Percentiles rank a stretch among this genome's conserved stretches.
These are phyloP conservation scores for Syzygium grande DNA, from an alignment of 345 rosid genomes.

Conservation along the genomic window DNA sequence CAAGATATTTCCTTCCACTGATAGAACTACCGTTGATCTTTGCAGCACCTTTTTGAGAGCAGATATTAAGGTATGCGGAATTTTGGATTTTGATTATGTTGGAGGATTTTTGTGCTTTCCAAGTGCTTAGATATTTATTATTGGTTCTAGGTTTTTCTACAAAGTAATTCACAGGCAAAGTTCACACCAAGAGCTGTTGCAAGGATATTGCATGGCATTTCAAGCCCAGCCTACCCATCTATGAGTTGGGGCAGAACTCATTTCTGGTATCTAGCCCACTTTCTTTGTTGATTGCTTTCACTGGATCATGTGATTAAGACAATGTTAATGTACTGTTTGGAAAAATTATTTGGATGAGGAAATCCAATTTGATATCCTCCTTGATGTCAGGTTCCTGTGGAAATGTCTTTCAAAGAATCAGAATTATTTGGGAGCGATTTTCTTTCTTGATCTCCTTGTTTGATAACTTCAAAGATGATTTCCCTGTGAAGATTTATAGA, in stretches of 20 bases:
- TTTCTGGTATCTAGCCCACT: constrained; percentile 58
- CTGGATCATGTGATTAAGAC: neutral
- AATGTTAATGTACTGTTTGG: neutral
- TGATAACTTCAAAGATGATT: neutral
- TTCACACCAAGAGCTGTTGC: constrained; percentile 92
- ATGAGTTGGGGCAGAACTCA: constrained; percentile 76
- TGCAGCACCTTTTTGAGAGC: constrained; percentile 91
- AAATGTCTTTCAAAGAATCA: neutral
- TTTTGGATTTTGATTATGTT: neutral
- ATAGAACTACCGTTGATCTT: constrained; percentile 13
- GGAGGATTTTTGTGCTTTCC: neutral
- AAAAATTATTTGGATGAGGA: neutral
- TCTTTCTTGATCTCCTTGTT: neutral
- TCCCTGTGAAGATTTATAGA: neutral
- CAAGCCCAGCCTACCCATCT: constrained; percentile 85
- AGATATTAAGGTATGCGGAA: constrained; percentile 75
- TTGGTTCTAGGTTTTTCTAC: constrained; percentile 70
- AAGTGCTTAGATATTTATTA: neutral
- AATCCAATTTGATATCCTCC: neutral
- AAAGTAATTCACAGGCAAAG: constrained; percentile 66
- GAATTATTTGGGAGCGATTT: neutral
- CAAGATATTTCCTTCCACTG: constrained; percentile 2
- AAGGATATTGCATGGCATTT: constrained; percentile 91
- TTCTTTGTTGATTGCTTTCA: neutral
- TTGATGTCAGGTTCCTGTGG: neutral